Percentiles rank a stretch among this genome's conserved stretches.
These are phyloP conservation scores for Cymbopogon citratus DNA, from an alignment of 176 grass and related monocot genomes.

Conservation along the genomic window DNA sequence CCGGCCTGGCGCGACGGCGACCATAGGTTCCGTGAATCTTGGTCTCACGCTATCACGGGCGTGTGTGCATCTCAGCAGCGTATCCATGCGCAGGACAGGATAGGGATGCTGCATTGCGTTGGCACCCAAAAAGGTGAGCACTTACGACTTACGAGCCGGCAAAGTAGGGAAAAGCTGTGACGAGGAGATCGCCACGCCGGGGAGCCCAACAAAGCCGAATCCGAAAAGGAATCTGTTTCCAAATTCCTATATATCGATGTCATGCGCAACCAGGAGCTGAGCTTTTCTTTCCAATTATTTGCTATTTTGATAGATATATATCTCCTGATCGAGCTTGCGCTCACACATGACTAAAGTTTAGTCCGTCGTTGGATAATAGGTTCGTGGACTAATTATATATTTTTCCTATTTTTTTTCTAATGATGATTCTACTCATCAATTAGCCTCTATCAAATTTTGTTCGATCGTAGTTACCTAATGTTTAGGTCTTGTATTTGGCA, in stretches of 20 bases:
- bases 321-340: not conserved
- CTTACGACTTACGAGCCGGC: not conserved
- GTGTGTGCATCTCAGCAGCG: not conserved
- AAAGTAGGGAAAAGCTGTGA: not conserved
- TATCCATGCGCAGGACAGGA: not conserved
- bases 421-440: no score
- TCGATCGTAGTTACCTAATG: no score
- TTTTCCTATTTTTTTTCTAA: no score
- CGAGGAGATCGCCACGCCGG: constrained; percentile 13
- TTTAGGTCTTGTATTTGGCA: no score
- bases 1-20: not conserved
- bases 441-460: no score
- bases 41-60: not conserved
- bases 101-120: not conserved
- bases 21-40: not conserved
- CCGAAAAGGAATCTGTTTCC: not conserved
- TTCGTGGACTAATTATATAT: no score
- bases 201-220: not conserved
- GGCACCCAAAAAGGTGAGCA: not conserved
- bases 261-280: not conserved
- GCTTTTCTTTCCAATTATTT: not conserved
- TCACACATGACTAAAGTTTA: no score
- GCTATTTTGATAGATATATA: not conserved
- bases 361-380: no score
- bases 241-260: not conserved